Evolutionary conservation across 495 filamentous ascomycete genomes (phyloP), one percentile per base, ranked within the genome.

Genomic region (Xylaria flabelliformis): DNA sequence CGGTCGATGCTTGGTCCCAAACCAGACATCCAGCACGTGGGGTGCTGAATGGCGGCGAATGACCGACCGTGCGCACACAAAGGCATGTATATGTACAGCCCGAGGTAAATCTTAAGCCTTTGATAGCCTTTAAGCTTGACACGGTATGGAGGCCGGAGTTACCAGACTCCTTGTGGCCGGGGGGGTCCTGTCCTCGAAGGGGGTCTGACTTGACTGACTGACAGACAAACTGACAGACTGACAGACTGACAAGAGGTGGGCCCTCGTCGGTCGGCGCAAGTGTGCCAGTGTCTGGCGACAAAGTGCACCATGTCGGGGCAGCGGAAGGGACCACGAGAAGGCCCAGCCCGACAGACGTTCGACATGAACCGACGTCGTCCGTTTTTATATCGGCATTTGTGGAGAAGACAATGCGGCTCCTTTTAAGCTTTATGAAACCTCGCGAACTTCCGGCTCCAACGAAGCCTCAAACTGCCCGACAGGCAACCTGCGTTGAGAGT

Each of bases 361-460:
- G 61, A 44, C 62, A 44, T 53, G 63, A 65, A 34, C 73, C 67
- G 73, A 74, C 66, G 67, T 74, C 72, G 73, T 76, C 48, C 64
- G 58, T 72, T 78, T 78, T 76, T 75, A 70, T 71, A 70, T 67
- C 62, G 13, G 34, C 26, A 75, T 55, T 66, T 76, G 77, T 78
- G 77, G 71, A 74, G 77, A 78, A 75, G 46, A 63, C 39, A 32
- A 76, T 78, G 77, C 77, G 77, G 77, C 76, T 79, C 77, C 73
- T 76, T 72, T 72, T 71, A 66, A 74, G 71, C 75, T 78, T 78
- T 74, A 76, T 75, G 75, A 75, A 76, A 78, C 76, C 71, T 74
- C 77, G 77, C 74, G 62, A 69, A 76, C 70, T 78, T 74, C 76
- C 76, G 77, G 72, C 65, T 67, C 61, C 61, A 64, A 76, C 76